Evolutionary conservation across 2,329 filamentous ascomycete species (phyloP), one percentile per base, ranked within the genome.

Genomic region (Fusarium armeniacum): DNA sequence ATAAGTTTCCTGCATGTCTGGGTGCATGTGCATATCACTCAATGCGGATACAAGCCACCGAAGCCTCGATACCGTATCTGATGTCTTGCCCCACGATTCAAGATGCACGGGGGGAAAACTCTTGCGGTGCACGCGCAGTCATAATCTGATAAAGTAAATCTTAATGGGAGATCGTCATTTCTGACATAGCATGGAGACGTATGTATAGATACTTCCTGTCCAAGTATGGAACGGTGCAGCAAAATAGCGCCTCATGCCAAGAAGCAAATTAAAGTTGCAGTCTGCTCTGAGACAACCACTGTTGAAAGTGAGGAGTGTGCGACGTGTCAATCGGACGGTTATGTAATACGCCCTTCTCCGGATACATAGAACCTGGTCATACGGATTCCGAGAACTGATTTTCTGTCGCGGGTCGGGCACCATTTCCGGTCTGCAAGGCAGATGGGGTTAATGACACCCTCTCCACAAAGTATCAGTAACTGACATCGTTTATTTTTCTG

Each of bases 1-100:
- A 13, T 16, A 45, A 33, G 58, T 63, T 50, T 38, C 20, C 36
- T 57, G n/a, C 28, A 28, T 49, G 22, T 36, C 30, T 22, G 46
- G 12, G 13, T n/a, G 15, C 18, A 13, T 47, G 32, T 18, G 32
- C 47, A 28, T 4, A 36, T 20, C 41, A 54, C 15, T 26, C 24
- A 28, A 57, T 32, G 40, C 18, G 15, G n/a, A 30, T 53, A 24
- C 52, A 38, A 20, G 38, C 51, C 24, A 16, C 32, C 38, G 35
- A 18, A 26, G 33, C 28, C 28, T 38, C 35, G 28, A 30, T 51
- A 8, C 35, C 26, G 49, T n/a, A 38, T n/a, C 30, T 9, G 24
- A 24, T 30, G 24, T 18, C 18, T 28, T 53, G 26, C 35, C 24
- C 41, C 49, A 28, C 8, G 40, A 60, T 38, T 38, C 15, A 53